A percentile compares a stretch with the other conserved stretches of the same genome.
Evolutionary conservation across 176 grass and related monocot genomes (phyloP).

Genomic region (Typha latifolia): DNA sequence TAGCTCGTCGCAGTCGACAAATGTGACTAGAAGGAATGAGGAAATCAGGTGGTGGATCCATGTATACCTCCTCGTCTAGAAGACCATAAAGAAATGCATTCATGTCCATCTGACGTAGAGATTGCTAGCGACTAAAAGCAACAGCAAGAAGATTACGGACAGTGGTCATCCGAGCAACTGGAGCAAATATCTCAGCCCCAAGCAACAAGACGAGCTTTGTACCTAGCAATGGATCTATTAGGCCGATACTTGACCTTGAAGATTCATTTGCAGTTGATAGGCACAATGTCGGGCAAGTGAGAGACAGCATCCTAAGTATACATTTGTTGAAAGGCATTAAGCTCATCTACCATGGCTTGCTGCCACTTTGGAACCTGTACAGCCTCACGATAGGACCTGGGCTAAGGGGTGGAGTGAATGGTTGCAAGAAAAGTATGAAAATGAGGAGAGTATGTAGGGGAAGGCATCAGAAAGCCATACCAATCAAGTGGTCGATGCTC

Average conservation of each 20-base stretch:
- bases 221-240: background rate
- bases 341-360: too few species aligned
- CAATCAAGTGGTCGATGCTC: too few species aligned
- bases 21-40: background rate
- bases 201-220: background rate
- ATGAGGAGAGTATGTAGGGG: too few species aligned
- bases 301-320: too few species aligned
- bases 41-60: background rate
- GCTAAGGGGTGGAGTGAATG: background rate
- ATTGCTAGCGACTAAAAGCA: background rate
- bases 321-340: too few species aligned
- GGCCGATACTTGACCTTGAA: background rate
- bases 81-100: too few species aligned
- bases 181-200: background rate
- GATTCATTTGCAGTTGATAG: background rate
- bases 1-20: background rate
- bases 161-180: background rate
- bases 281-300: background rate
- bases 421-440: too few species aligned
- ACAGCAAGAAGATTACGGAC: background rate
- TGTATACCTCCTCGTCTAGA: too few species aligned
- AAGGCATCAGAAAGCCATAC: too few species aligned
- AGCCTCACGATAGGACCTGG: background rate
- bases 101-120: background rate
- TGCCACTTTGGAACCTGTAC: too few species aligned